phyloP scores from a whole-genome alignment of 2,329 filamentous ascomycete species.

The Fonsecaea nubica region DNA sequence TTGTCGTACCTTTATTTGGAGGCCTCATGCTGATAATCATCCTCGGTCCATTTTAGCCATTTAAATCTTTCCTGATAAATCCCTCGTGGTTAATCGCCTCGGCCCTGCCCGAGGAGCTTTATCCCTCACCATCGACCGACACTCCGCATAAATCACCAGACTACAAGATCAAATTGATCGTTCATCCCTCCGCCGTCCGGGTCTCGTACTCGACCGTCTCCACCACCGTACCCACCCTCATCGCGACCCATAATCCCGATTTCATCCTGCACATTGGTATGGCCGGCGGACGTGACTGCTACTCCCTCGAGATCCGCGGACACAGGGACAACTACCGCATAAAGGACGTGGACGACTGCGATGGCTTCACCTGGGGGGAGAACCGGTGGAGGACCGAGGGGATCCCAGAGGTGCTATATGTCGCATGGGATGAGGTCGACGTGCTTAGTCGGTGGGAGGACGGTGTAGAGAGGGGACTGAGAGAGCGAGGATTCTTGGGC shows the following conservation, averaged over 20 bases:
- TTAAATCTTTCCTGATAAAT: constrained; percentile 75
- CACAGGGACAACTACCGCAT: constrained; percentile 75
- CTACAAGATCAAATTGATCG: constrained; percentile 63
- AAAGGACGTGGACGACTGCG: constrained; percentile 69
- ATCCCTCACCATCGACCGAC: constrained; percentile 54
- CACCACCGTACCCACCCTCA: constrained; percentile 67
- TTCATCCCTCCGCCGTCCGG: constrained; percentile 70
- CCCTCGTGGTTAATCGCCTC: constrained; percentile 81
- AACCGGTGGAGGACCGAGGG: constrained; percentile 60
- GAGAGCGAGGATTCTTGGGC: constrained; percentile 25
- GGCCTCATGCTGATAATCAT: constrained; percentile 11
- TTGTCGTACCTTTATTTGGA: not conserved
- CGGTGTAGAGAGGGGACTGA: constrained; percentile 39
- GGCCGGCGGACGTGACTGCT: constrained; percentile 69
- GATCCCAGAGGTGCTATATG: constrained; percentile 60
- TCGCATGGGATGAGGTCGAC: constrained; percentile 63
- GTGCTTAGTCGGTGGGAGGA: constrained; percentile 63
- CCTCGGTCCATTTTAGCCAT: constrained; percentile 63
- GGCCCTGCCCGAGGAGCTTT: constrained; percentile 68
- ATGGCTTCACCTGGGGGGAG: constrained; percentile 54
- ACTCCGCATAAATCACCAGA: constrained; percentile 11
- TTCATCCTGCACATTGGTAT: constrained; percentile 80
- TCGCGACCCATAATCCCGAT: constrained; percentile 64
- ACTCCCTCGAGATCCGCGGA: constrained; percentile 73
- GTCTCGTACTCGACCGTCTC: constrained; percentile 74